Evolutionary conservation across 202 grass and related monocot genomes (phyloP).

Genomic region (Carex arenaria): DNA sequence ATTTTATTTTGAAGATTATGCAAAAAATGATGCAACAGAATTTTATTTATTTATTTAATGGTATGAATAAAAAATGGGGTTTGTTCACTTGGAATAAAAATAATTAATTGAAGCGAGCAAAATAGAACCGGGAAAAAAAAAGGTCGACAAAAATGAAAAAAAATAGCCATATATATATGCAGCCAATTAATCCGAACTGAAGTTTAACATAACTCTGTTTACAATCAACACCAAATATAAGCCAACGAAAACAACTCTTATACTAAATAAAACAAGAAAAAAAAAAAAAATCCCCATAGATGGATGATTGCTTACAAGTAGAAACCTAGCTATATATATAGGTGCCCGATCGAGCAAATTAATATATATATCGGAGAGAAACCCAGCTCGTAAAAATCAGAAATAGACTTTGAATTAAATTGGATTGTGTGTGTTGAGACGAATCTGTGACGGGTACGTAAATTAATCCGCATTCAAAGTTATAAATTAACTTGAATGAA

Average conservation of each 20-base stretch:
- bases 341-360: background rate
- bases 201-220: background rate
- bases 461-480: conserved; percentile 6
- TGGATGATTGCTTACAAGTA: conserved; percentile 1
- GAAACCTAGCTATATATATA: no score
- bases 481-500: background rate
- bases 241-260: background rate
- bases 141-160: no score
- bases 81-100: background rate
- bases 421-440: background rate
- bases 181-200: background rate
- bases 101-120: background rate
- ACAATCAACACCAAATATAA: background rate
- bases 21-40: no score
- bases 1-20: no score
- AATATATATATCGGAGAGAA: no score
- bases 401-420: background rate
- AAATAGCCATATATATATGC: background rate
- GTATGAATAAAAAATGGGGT: no score
- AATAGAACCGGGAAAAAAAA: no score
- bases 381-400: background rate
- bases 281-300: background rate
- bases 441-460: background rate
- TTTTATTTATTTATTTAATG: no score
- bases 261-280: background rate